A percentile compares a stretch with the other conserved stretches of the same genome.
These are phyloP conservation scores for Verticillium dahliae DNA, from an alignment of 2,329 filamentous ascomycete species.

Conservation along the genomic window DNA sequence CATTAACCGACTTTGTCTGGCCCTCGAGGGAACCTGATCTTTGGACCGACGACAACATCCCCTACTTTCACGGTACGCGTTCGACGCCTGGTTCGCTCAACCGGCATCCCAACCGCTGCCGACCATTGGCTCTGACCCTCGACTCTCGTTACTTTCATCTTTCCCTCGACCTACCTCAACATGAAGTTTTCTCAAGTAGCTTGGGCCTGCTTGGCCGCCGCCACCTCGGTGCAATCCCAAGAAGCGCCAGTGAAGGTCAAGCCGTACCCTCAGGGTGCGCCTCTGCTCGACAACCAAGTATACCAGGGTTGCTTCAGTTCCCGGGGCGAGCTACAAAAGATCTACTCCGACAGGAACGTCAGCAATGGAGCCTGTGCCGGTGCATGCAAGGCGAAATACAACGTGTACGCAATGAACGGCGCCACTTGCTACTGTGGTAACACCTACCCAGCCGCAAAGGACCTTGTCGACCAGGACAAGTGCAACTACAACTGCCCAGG, in stretches of 20 bases:
- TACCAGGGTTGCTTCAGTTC: slow-evolving; percentile 47
- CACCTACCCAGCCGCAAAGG: slow-evolving; percentile 50
- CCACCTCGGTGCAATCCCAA: slow-evolving; percentile 4
- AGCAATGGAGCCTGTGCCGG: neutral
- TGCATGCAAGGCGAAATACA: neutral
- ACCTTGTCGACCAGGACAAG: slow-evolving; percentile 44
- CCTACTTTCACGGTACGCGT: too few relatives aligned
- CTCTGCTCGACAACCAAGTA: slow-evolving; percentile 28
- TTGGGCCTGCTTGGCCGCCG: slow-evolving; percentile 8
- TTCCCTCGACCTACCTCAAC: neutral
- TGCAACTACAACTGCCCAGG: slow-evolving; percentile 64
- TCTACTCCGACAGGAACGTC: neutral
- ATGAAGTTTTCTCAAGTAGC: slow-evolving; percentile 8
- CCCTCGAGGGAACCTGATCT: too few relatives aligned
- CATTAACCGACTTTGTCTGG: too few relatives aligned
- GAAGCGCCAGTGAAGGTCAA: slow-evolving; percentile 2
- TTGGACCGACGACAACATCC: too few relatives aligned
- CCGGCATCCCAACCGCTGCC: too few relatives aligned
- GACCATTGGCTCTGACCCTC: neutral
- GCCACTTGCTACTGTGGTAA: slow-evolving; percentile 69
- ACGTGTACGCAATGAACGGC: slow-evolving; percentile 57
- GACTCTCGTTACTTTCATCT: neutral
- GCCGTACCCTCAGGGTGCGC: slow-evolving; percentile 9
- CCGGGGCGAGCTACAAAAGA: slow-evolving; percentile 27
- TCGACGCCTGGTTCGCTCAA: too few relatives aligned